Evolutionary conservation across 2,329 filamentous ascomycete genomes (phyloP).

Genomic region (Claviceps spartinae): DNA sequence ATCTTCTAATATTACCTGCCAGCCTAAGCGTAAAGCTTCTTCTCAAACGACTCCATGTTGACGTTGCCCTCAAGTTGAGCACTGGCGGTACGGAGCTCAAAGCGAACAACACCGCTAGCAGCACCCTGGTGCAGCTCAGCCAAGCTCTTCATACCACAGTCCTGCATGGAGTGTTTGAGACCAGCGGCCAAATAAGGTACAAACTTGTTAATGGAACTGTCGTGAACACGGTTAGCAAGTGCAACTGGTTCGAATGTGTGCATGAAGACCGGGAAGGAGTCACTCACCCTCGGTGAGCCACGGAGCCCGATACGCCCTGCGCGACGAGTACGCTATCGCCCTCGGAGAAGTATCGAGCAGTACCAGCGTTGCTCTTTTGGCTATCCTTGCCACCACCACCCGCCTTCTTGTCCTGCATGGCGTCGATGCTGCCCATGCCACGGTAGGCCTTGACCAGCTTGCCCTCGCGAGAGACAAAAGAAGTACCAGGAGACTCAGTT

Average conservation of each 20-base stretch:
- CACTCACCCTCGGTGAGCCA: conserved; percentile 56
- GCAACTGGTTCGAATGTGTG: background rate
- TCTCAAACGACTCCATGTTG: conserved; percentile 97
- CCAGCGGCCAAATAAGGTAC: conserved; percentile 90
- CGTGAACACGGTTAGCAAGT: conserved; percentile 16
- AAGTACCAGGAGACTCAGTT: conserved; percentile 92
- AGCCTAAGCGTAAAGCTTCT: conserved; percentile 88
- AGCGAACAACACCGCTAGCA: conserved; percentile 61
- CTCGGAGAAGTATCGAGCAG: conserved; percentile 96
- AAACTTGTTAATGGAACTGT: conserved; percentile 77
- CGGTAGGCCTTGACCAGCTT: conserved; percentile 99
- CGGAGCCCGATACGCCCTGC: conserved; percentile 84
- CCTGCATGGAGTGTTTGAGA: conserved; percentile 94
- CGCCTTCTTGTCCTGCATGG: conserved; percentile 98
- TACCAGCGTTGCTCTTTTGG: conserved; percentile 81
- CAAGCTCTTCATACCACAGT: conserved; percentile 77
- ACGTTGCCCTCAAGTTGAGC: conserved; percentile 95
- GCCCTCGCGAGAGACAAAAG: conserved; percentile 89
- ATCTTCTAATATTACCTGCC: background rate
- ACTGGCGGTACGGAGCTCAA: conserved; percentile 87
- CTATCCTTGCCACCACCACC: conserved; percentile 57
- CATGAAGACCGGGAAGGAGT: too few species aligned
- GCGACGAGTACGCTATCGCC: conserved; percentile 89
- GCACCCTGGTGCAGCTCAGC: conserved; percentile 64
- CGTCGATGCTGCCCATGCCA: conserved; percentile 97